These are phyloP conservation scores for Coemansia sp. DNA, from an alignment of 192 early-diverging fungal species.

Conservation along the genomic window DNA sequence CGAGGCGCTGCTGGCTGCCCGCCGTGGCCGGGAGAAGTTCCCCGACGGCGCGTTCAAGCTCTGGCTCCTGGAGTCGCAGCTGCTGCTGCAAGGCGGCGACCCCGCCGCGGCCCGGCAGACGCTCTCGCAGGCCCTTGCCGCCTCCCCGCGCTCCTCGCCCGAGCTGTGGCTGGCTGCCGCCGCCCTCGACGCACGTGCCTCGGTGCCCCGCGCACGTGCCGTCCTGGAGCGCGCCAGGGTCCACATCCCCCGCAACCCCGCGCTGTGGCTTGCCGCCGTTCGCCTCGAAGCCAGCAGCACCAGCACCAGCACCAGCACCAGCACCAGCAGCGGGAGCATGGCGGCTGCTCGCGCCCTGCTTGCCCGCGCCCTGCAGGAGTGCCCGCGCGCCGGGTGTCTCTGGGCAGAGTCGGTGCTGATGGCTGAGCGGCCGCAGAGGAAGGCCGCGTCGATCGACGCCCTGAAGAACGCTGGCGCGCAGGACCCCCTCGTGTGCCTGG, in stretches of 20 bases:
- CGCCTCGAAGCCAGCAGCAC: constrained; percentile 53
- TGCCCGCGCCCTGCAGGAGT: constrained; percentile 92
- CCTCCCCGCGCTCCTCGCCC: constrained; percentile 65
- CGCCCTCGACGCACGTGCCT: constrained; percentile 61
- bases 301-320: too few relatives aligned
- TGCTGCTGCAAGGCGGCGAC: constrained; percentile 71
- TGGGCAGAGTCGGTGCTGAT: constrained; percentile 88
- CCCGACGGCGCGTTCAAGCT: constrained; percentile 75
- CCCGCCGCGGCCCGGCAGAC: constrained; percentile 66
- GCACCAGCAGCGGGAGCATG: constrained; percentile 58
- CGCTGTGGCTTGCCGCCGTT: constrained; percentile 82
- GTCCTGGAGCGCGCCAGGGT: constrained; percentile 84
- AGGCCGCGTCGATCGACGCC: constrained; percentile 84
- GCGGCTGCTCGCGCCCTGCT: constrained; percentile 68
- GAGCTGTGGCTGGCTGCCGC: constrained; percentile 82
- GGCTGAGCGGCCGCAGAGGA: constrained; percentile 83
- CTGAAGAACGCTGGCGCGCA: constrained; percentile 82
- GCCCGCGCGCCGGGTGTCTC: constrained; percentile 76
- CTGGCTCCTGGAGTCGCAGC: constrained; percentile 93
- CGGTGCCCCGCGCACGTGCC: constrained; percentile 71
- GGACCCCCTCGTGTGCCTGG: constrained; percentile 72
- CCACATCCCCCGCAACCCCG: constrained; percentile 73
- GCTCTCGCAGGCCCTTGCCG: constrained; percentile 68
- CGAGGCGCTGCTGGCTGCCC: constrained; percentile 66
- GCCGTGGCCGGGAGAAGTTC: constrained; percentile 66